Base-by-base conservation (phyloP, 208 protist genomes). In the Leishmania braziliensis region DNA sequence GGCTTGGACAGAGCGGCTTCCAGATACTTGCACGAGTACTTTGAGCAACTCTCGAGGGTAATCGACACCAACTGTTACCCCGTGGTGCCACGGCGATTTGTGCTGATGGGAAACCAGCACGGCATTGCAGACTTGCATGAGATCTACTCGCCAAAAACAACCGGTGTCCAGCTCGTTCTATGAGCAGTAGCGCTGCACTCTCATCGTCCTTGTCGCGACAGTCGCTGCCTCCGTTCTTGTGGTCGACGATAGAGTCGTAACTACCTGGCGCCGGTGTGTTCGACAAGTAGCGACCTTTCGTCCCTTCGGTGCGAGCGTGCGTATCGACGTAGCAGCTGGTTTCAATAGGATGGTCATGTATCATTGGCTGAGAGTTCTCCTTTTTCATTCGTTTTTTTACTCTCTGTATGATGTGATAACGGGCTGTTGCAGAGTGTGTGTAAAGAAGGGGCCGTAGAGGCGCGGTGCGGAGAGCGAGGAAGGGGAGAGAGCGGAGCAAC, bases 51-150 rank as follows among this genome's bases (percentile, higher is more conserved):
- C 23, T 77, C 82, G 10, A 43, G 75, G 1, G 84, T 77, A 10
- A 51, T 77, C 12, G 54, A 88, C 18, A 71, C 75, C 53, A 83
- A 80, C 10, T 81, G 79, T 36, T 56, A 81, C 75, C 85, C 89
- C 5, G 89, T 96, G 26, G 75, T 92, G 60, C 78, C 83, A 18
- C 60, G 75, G 33, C 82, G 87, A 36, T 77, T 96, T 43, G 91
- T 95, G 62, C 82, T 96, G 12, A 84, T 91, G 63, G 93, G 93
- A 51, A 96, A 96, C 77, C 79, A 83, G 9, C 88, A 90, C 71
- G 88, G 88, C 78, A 87, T 88, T 20, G 54, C 29, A 14, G 60
- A 82, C 48, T 12, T 53, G 26, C 62, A 77, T 39, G 76, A 72
- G 43, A 56, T 80, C 48, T 68, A 84, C 73, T 73, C 78, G 12